Evolutionary conservation across 495 filamentous ascomycete genomes (phyloP).

Genomic region (Parmelia sp.): DNA sequence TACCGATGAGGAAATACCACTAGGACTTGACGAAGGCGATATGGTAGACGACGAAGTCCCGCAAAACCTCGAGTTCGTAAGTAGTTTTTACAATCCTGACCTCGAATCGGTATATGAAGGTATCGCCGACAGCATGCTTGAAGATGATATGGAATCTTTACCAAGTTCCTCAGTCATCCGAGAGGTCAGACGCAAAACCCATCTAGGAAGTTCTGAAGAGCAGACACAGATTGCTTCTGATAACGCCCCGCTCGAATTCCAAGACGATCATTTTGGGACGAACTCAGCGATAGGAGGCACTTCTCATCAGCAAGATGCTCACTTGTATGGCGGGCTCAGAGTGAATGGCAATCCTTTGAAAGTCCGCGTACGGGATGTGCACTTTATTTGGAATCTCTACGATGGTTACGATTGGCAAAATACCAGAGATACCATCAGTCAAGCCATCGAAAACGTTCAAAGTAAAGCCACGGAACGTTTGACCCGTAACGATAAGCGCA

Average conservation of each 20-base stretch:
- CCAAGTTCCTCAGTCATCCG: slow-evolving; percentile 35
- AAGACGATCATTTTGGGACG: slow-evolving; percentile 73
- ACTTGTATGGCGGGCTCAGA: slow-evolving; percentile 53
- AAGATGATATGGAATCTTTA: slow-evolving; percentile 37
- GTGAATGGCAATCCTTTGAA: slow-evolving; percentile 65
- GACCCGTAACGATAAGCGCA: slow-evolving; percentile 41
- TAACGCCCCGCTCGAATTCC: slow-evolving; percentile 53
- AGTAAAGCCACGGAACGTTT: slow-evolving; percentile 68
- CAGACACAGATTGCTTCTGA: slow-evolving; percentile 48
- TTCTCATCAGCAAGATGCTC: slow-evolving; percentile 72
- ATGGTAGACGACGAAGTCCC: slow-evolving; percentile 46
- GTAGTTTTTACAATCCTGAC: slow-evolving; percentile 52
- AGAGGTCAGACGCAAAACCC: slow-evolving; percentile 51
- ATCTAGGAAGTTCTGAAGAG: slow-evolving; percentile 59
- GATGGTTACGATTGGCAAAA: slow-evolving; percentile 96
- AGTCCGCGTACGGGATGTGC: slow-evolving; percentile 73
- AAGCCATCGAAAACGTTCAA: slow-evolving; percentile 82
- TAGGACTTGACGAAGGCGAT: slow-evolving; percentile 30
- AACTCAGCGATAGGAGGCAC: slow-evolving; percentile 56
- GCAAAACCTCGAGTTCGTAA: slow-evolving; percentile 52
- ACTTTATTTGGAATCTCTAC: slow-evolving; percentile 96
- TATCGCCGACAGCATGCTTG: slow-evolving; percentile 43
- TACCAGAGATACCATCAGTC: slow-evolving; percentile 77
- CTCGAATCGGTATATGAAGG: slow-evolving; percentile 36
- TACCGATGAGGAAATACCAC: slow-evolving; percentile 12